A percentile compares a stretch with the other conserved stretches of the same genome.
phyloP scores from a whole-genome alignment of 768 basidiomycete species.

The Lentinula lateritia region DNA sequence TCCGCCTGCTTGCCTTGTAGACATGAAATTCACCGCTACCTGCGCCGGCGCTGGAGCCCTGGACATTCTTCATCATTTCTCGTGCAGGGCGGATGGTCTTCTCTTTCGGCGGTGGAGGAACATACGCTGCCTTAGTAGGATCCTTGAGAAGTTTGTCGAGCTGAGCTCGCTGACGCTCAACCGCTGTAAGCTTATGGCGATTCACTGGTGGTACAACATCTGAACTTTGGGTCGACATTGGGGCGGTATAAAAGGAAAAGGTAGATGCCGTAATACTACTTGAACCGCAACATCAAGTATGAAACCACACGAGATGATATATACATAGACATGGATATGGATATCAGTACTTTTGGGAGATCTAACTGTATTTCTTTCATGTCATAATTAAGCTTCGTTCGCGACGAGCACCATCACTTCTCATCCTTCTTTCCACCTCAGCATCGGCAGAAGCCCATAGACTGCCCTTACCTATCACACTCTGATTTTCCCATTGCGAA shows the following conservation, averaged over 20 bases:
- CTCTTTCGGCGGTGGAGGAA: conserved; percentile 79
- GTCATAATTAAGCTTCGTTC: neutral
- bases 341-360: neutral
- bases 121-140: conserved; percentile 73
- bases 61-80: conserved; percentile 99
- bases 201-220: conserved; percentile 20
- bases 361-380: neutral
- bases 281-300: neutral
- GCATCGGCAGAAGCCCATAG: neutral
- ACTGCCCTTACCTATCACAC: neutral
- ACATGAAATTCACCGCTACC: conserved; percentile 98
- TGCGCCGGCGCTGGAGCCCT: conserved; percentile 95
- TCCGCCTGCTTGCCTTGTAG: conserved; percentile 88
- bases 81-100: conserved; percentile 76
- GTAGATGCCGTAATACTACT: neutral
- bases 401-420: neutral
- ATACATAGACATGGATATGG: neutral
- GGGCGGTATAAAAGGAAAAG: neutral
- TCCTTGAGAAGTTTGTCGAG: conserved; percentile 89
- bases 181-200: conserved; percentile 45
- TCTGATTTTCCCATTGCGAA: conserved; percentile 2
- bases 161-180: conserved; percentile 55
- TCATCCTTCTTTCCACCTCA: conserved; percentile 1
- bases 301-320: neutral
- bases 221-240: neutral